Evolutionary conservation across 495 filamentous ascomycete genomes (phyloP).

Genomic region (Penicillium cinerascens): DNA sequence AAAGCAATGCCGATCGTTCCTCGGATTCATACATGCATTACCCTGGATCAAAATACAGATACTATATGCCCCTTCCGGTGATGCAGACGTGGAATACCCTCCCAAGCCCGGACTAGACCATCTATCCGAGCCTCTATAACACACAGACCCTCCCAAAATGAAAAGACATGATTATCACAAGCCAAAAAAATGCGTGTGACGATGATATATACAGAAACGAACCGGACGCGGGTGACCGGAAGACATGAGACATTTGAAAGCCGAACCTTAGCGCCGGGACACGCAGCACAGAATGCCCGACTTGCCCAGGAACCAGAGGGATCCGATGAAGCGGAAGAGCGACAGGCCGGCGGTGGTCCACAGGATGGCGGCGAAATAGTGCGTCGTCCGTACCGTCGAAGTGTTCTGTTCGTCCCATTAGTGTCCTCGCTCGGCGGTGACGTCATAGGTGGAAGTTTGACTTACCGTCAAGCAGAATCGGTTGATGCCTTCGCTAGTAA

Average conservation of each 20-base stretch:
- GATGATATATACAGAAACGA: conserved; percentile 23
- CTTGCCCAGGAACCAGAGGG: conserved; percentile 83
- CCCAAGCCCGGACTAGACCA: not conserved
- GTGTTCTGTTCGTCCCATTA: conserved; percentile 21
- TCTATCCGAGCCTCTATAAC: conserved; percentile 16
- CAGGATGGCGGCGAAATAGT: conserved; percentile 86
- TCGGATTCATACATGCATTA: conserved; percentile 6
- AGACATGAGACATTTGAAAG: not conserved
- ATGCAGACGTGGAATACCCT: conserved; percentile 10
- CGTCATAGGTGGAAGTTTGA: not conserved
- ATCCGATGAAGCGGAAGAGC: conserved; percentile 81
- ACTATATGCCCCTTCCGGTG: not conserved
- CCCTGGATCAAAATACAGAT: conserved; percentile 1
- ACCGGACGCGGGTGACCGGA: not conserved
- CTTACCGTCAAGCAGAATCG: conserved; percentile 79
- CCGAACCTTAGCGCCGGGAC: conserved; percentile 50
- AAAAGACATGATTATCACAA: conserved; percentile 11
- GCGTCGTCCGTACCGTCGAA: conserved; percentile 68
- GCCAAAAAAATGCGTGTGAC: not conserved
- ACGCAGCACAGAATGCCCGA: conserved; percentile 93
- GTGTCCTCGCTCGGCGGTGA: not conserved
- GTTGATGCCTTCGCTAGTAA: conserved; percentile 77
- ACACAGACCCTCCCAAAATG: conserved; percentile 1
- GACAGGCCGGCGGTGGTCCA: conserved; percentile 82
- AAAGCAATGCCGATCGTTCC: not conserved